phyloP scores from a whole-genome alignment of 108 stramenopile species.

The Cylindrotheca fusiformis region DNA sequence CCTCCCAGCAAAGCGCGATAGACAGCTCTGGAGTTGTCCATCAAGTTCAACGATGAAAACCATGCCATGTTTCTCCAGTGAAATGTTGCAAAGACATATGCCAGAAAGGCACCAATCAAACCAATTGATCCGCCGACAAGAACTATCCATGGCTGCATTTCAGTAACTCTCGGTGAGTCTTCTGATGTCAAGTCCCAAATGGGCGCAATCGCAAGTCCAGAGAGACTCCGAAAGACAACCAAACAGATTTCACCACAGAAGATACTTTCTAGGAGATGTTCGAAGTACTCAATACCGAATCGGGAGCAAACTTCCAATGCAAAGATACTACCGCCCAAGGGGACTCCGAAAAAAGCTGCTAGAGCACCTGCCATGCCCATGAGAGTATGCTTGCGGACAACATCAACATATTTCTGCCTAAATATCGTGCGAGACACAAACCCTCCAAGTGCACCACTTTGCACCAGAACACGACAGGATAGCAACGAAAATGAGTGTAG shows the following conservation, averaged over 20 bases:
- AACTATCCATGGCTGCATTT: conserved; percentile 32
- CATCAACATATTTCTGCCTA: conserved; percentile 34
- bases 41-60: conserved; percentile 33
- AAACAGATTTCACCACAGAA: conserved; percentile 59
- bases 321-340: conserved; percentile 59
- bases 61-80: conserved; percentile 43
- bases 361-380: conserved; percentile 72
- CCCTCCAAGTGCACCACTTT: conserved; percentile 56
- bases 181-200: conserved; percentile 45
- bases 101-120: conserved; percentile 52
- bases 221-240: conserved; percentile 46
- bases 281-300: conserved; percentile 72
- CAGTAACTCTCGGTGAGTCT: conserved; percentile 3
- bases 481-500: conserved; percentile 23
- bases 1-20: conserved; percentile 49
- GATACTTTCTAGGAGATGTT: conserved; percentile 57
- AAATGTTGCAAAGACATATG: conserved; percentile 48
- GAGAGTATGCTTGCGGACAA: conserved; percentile 63
- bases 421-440: conserved; percentile 55
- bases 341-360: conserved; percentile 64
- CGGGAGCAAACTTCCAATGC: conserved; percentile 59
- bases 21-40: conserved; percentile 48
- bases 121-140: conserved; percentile 43
- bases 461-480: too few relatives aligned
- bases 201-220: conserved; percentile 43